Conservation (phyloP, 495 filamentous ascomycete species). For the Lasiosphaeriaceae sp. region DNA sequence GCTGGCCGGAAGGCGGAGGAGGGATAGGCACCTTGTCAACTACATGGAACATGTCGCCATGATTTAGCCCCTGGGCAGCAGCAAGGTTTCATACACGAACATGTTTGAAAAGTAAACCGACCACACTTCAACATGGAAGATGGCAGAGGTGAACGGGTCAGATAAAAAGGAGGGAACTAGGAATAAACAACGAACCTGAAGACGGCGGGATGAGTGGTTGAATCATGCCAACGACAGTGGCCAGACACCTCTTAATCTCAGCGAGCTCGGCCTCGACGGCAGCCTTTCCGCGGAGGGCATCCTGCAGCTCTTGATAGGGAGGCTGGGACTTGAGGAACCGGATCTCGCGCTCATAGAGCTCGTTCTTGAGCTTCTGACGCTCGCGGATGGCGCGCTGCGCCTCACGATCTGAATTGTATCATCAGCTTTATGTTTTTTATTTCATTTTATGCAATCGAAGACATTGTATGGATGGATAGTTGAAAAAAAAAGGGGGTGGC, state of each 20-base stretch:
- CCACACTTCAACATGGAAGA: too few species aligned
- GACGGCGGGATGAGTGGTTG: slow-evolving; percentile 50
- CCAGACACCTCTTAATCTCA: slow-evolving; percentile 60
- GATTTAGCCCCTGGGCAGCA: too few species aligned
- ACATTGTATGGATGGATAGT: too few species aligned
- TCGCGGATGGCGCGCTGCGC: slow-evolving; percentile 80
- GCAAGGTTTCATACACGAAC: too few species aligned
- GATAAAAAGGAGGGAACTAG: neutral
- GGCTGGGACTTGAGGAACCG: slow-evolving; percentile 58
- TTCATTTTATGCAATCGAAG: too few species aligned
- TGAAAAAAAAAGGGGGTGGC: too few species aligned
- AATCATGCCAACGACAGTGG: slow-evolving; percentile 57
- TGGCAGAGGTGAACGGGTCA: neutral
- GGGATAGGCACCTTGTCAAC: neutral
- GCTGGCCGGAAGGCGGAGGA: slow-evolving; percentile 9
- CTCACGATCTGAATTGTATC: slow-evolving; percentile 55
- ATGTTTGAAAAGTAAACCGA: too few species aligned
- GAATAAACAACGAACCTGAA: neutral
- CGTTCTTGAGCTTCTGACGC: slow-evolving; percentile 70
- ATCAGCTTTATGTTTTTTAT: too few species aligned
- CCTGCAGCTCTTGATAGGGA: slow-evolving; percentile 74
- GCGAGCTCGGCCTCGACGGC: slow-evolving; percentile 65
- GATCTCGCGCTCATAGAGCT: slow-evolving; percentile 49
- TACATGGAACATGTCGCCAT: neutral
- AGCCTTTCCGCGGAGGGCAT: slow-evolving; percentile 64